Base-by-base conservation (phyloP, 305 asterid species). In the Vinca major region DNA sequence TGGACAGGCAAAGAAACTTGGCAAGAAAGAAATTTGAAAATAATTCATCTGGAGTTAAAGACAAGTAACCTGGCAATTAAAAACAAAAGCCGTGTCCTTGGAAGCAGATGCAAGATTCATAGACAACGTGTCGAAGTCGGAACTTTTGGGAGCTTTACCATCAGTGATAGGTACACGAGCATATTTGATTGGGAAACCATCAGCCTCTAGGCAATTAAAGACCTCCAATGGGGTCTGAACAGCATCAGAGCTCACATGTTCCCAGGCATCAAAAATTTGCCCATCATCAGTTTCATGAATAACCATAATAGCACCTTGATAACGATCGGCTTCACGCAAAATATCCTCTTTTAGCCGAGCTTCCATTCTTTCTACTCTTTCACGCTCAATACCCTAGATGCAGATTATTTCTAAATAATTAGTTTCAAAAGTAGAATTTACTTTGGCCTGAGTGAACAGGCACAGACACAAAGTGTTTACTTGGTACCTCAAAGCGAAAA, bases 111-210 rank as follows among this genome's bases (percentile, higher is more conserved):
- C 84, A 70, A 93, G 86, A 80, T 90, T 93, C 83, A 63, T 73
- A 43, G 95, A 85, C 74, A 93, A 80, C 51, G 82, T 85, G 81
- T 93, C 97, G 66, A 93, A 89, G 78, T 90, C 97, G 9, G 99
- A 93, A 81, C 94, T 88, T 81, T 87, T 93, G 21, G 96, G 99
- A 76, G 99, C 96, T 85, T 93, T 93, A 75, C 99, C 99, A 81
- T 93, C 98, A 71, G 98, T 93, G 71, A 90, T 93, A 6, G 98
- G 98, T 67, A 93, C 95, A 77, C 98, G 98, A 5, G 98, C 97
- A 83, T 93, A 93, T 75, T 86, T 87, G 72, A 93, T 85, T 70
- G 94, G 97, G 81, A 84, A 89, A 62, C 97, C 94, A 75, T 89
- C 90, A 76, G 79, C 84, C 83, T 87, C 89, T 72, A 93, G 85